phyloP scores from a whole-genome alignment of 345 rosid species.

The Camelina hispida region DNA sequence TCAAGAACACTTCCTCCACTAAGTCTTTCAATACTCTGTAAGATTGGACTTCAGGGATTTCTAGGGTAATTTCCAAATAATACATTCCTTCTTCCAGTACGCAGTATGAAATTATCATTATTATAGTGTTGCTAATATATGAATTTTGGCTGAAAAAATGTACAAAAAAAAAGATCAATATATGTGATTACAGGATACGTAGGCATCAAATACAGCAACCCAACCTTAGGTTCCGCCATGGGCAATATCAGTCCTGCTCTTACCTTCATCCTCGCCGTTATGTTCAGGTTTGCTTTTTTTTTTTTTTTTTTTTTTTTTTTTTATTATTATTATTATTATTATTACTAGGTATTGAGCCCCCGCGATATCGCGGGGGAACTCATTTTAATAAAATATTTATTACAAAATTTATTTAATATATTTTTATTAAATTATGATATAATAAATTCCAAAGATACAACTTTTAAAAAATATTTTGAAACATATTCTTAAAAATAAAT shows the following conservation, averaged over 20 bases:
- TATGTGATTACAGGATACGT: conserved; percentile 70
- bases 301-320: too few relatives aligned
- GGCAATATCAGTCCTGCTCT: conserved; percentile 88
- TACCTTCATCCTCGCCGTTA: conserved; percentile 77
- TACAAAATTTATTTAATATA: too few relatives aligned
- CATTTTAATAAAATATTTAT: too few relatives aligned
- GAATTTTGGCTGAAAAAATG: not conserved
- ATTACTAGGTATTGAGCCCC: too few relatives aligned
- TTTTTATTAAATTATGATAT: too few relatives aligned
- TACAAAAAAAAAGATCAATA: conserved; percentile 50
- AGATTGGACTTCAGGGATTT: conserved; percentile 47
- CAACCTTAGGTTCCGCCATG: conserved; percentile 82
- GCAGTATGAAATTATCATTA: not conserved
- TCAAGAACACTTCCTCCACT: conserved; percentile 40
- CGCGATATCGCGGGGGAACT: too few relatives aligned
- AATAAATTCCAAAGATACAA: too few relatives aligned
- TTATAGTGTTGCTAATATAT: conserved; percentile 1
- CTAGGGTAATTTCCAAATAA: conserved; percentile 58
- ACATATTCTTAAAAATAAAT: too few relatives aligned
- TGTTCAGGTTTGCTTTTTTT: conserved; percentile 57
- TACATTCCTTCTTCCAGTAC: conserved; percentile 52
- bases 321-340: too few relatives aligned
- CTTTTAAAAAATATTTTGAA: too few relatives aligned
- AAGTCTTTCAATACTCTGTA: conserved; percentile 33
- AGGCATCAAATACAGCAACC: conserved; percentile 73